Base-by-base conservation (phyloP, 768 basidiomycete genomes). In the Mrakia frigida region DNA sequence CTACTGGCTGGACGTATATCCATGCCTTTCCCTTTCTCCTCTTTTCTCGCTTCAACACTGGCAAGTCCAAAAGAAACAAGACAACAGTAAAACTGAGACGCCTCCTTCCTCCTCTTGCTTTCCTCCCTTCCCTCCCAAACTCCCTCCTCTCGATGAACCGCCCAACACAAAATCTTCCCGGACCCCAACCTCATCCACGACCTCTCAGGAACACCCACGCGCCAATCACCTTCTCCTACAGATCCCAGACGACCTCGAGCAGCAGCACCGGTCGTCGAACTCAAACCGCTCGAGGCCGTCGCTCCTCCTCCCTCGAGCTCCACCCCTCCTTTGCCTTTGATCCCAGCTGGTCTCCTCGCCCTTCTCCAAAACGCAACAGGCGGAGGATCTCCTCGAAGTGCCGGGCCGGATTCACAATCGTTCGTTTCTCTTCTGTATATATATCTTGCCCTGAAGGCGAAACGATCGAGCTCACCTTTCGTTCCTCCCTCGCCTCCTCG, bases 41-140 rank as follows among this genome's bases (percentile, higher is more conserved):
- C 65, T 23, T 23, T 18, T 39, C 35, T 39, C 7, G 25, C 3
- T 13, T 25, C 39, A 6, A 14, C 11, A 46, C 21, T 52, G 53
- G 53, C 70, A 59, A 71, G 53, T 52, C 70, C 46, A 33, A 10
- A 52, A 52, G 18, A 11, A 18, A 46, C 23, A 10, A 31, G 25
- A 4, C 43, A 71, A 16, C 46, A 71, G 70, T 33, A 23, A 71
- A 71, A 71, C 46, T 52, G 70, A 59, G 53, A 71, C 50, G 70
- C 46, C 56, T 28, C 56, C 56, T 50, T 56, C 56, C 56, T 56
- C n/a, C 11, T 28, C 56, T 43, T 50, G 14, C 50, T 31, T 39
- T n/a, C 63, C 63, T 68, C 39, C 37, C 65, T 68, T 39, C 33
- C 63, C 63, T 18, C 13, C 61, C 63, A 35, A 7, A 33, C 14